A percentile compares a stretch with the other conserved stretches of the same genome.
Evolutionary conservation across 2,329 filamentous ascomycete species (phyloP).

Genomic region (Trichoderma sp.): DNA sequence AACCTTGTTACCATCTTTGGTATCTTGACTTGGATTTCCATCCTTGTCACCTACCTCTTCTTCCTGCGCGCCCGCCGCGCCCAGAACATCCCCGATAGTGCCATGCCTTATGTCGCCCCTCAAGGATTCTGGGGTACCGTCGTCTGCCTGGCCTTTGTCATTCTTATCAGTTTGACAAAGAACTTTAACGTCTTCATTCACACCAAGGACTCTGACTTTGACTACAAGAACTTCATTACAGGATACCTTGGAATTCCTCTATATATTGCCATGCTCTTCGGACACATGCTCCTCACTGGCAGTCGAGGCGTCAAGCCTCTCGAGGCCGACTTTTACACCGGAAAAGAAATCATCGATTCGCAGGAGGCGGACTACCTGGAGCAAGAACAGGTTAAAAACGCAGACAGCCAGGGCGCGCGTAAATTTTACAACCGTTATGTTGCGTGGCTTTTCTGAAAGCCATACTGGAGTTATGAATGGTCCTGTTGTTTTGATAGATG

Average conservation of each 20-base stretch:
- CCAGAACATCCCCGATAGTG: conserved; percentile 57
- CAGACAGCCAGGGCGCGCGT: conserved; percentile 32
- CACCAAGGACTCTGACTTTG: conserved; percentile 56
- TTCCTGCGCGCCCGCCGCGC: conserved; percentile 64
- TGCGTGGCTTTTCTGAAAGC: conserved; percentile 41
- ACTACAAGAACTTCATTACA: conserved; percentile 76
- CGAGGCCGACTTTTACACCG: conserved; percentile 68
- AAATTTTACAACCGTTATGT: conserved; percentile 44
- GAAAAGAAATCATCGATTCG: conserved; percentile 71
- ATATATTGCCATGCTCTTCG: conserved; percentile 69
- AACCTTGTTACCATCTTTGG: conserved; percentile 69
- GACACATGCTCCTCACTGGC: conserved; percentile 62
- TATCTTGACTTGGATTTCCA: conserved; percentile 67
- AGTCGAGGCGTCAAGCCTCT: conserved; percentile 57
- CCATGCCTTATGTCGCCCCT: conserved; percentile 67
- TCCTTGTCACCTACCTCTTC: conserved; percentile 67
- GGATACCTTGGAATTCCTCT: conserved; percentile 76
- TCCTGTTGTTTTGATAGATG: neutral
- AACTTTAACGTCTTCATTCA: conserved; percentile 73
- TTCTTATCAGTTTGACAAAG: conserved; percentile 77
- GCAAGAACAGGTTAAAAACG: conserved; percentile 35
- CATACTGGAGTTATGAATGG: neutral
- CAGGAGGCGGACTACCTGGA: conserved; percentile 71
- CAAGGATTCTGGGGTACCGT: conserved; percentile 71
- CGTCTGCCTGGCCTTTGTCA: conserved; percentile 68